Evolutionary conservation across 2,329 filamentous ascomycete species (phyloP).

Genomic region (Xylaria sp.): DNA sequence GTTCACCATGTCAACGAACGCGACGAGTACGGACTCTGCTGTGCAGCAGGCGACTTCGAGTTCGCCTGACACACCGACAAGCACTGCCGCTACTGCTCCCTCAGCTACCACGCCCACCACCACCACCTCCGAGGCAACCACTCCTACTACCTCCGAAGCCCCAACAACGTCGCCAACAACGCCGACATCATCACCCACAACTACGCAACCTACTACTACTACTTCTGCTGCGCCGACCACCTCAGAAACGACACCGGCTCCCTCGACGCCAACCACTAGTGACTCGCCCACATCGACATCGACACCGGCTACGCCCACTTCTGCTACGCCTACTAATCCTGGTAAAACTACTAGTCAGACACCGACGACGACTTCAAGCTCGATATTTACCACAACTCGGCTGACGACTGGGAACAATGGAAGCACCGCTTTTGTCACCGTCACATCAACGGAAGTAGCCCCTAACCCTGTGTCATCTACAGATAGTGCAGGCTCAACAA

Average conservation of each 20-base stretch:
- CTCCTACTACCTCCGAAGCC: constrained; percentile 21
- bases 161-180: constrained; percentile 10
- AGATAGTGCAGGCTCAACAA: constrained; percentile 15
- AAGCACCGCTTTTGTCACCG: constrained; percentile 27
- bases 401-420: constrained; percentile 24
- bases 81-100: constrained; percentile 3
- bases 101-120: constrained; percentile 12
- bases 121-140: constrained; percentile 12
- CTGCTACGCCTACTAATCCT: constrained; percentile 15
- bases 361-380: constrained; percentile 15
- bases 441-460: constrained; percentile 31
- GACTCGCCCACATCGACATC: constrained; percentile 14
- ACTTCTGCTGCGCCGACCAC: constrained; percentile 16
- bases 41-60: constrained; percentile 14
- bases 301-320: constrained; percentile 5
- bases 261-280: constrained; percentile 10
- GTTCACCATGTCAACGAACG: constrained; percentile 40
- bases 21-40: constrained; percentile 27
- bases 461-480: constrained; percentile 16
- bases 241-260: constrained; percentile 13
- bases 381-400: constrained; percentile 16
- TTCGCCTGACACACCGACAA: constrained; percentile 9
- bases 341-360: no score
- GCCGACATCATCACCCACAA: constrained; percentile 13
- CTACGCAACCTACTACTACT: constrained; percentile 17